These are phyloP conservation scores for Tolypocladium nubicola DNA, from an alignment of 2,329 filamentous ascomycete species.

Conservation along the genomic window DNA sequence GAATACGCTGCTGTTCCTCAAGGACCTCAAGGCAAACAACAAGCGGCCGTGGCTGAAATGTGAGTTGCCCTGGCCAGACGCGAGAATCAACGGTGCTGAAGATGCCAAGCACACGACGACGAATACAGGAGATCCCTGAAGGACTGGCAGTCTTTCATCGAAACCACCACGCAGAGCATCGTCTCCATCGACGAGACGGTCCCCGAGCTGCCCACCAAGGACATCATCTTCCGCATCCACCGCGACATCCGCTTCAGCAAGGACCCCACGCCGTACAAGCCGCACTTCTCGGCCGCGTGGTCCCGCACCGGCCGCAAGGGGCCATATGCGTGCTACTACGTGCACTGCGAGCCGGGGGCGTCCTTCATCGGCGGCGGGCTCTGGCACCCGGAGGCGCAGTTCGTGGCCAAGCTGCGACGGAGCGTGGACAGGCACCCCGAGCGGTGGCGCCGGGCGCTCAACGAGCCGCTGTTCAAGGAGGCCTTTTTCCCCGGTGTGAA, in stretches of 20 bases:
- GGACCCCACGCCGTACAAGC: constrained; percentile 82
- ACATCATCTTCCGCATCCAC: constrained; percentile 81
- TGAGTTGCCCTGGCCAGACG: constrained; percentile 16
- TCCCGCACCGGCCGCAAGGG: constrained; percentile 81
- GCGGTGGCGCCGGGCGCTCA: constrained; percentile 58
- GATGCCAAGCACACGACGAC: constrained; percentile 55
- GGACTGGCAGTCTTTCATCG: constrained; percentile 74
- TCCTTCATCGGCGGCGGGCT: constrained; percentile 73
- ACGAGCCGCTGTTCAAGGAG: constrained; percentile 46
- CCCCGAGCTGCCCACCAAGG: constrained; percentile 76
- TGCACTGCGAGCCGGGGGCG: constrained; percentile 64
- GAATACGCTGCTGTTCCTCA: constrained; percentile 48
- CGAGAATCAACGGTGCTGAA: background rate
- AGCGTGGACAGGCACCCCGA: constrained; percentile 66
- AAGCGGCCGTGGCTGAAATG: constrained; percentile 48
- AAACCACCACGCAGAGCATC: constrained; percentile 59
- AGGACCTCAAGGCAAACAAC: constrained; percentile 50
- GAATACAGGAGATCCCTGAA: constrained; percentile 70
- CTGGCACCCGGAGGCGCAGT: constrained; percentile 63
- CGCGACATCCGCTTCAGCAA: constrained; percentile 77
- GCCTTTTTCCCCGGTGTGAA: constrained; percentile 47
- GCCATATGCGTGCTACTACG: constrained; percentile 79
- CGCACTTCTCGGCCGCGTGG: constrained; percentile 78
- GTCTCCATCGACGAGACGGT: constrained; percentile 68
- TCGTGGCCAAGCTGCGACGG: constrained; percentile 56